These are phyloP conservation scores for Fusarium tuaranense DNA, from an alignment of 2,329 filamentous ascomycete species.

Conservation along the genomic window DNA sequence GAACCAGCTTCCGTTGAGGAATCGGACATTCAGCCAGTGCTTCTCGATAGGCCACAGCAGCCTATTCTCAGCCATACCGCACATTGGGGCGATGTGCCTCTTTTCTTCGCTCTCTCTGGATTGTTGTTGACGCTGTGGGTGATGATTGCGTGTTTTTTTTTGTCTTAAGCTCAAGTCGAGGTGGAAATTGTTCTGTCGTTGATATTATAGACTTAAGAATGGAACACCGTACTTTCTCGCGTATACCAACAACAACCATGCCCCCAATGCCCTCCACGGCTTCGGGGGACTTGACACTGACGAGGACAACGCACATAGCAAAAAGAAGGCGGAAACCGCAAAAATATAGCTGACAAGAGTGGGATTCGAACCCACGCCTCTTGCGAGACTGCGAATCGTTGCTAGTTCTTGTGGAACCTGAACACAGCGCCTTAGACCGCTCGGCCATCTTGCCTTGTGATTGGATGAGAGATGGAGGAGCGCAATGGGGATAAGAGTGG, in stretches of 20 bases:
- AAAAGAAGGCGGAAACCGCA: background rate
- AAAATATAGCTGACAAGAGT: background rate
- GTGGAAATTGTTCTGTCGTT: background rate
- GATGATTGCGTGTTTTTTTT: background rate
- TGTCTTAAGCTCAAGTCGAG: background rate
- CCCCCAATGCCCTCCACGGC: background rate
- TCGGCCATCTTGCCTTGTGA: background rate
- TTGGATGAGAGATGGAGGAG: background rate
- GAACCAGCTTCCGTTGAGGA: background rate
- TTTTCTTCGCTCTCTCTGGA: no score
- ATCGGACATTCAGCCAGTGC: background rate
- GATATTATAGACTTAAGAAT: background rate
- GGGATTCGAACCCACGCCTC: conserved; percentile 1
- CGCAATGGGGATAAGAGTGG: background rate
- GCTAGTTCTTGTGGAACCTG: background rate
- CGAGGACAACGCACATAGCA: background rate
- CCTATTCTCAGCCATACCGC: background rate
- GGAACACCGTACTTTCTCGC: background rate
- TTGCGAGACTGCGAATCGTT: conserved; percentile 1
- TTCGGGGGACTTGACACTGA: background rate
- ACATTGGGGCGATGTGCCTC: background rate
- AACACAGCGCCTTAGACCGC: conserved; percentile 1
- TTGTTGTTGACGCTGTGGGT: background rate
- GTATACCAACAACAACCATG: background rate
- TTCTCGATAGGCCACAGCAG: background rate